Evolutionary conservation across 352 stramenopile genomes (phyloP), one percentile per base, ranked within the genome.

Genomic region (Pythium insidiosum): DNA sequence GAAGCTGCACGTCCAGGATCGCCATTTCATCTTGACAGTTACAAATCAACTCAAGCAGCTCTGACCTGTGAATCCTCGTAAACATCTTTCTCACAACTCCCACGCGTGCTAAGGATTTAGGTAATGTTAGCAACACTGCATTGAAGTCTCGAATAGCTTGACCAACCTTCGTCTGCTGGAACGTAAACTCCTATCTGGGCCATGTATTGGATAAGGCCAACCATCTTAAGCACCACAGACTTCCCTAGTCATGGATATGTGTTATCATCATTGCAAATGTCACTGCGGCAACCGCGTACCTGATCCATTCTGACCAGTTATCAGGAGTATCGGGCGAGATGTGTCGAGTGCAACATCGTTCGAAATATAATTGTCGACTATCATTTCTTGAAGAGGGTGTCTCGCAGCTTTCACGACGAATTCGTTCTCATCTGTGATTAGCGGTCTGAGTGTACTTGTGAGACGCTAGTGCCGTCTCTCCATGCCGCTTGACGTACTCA

Each of bases 271-370:
- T n/a, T n/a, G n/a, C 28, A 33, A 13, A 33, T 15, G 9, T 35
- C 26, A 45, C 1, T 9, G 39, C n/a, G 13, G 0, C 16, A 51
- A 47, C 2, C n/a, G n/a, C n/a, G 12, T 39, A 92, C 82, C 82
- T 21, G 82, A 94, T 63, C 82, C 82, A 47, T 94, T 94, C 44
- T 86, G 74, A 5, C 82, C 82, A 3, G 82, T 91, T 34, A 92
- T 56, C 34, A 94, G 53, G 47, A 84, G 74, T 22, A 90, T 53
- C 39, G 71, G 62, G 6, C 66, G 53, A 16, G 47, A 50, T 12
- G 40, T 35, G 19, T 68, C 61, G 10, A 93, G 38, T 18, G 52
- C 38, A 20, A 89, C 52, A 39, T 92, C 79, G 35, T 94, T 94
- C 10, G 79, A 57, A 30, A 94, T 94, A 33, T 86, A 94, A 23